phyloP scores from a whole-genome alignment of 2,329 filamentous ascomycete species.

The Trichoderma sp. region DNA sequence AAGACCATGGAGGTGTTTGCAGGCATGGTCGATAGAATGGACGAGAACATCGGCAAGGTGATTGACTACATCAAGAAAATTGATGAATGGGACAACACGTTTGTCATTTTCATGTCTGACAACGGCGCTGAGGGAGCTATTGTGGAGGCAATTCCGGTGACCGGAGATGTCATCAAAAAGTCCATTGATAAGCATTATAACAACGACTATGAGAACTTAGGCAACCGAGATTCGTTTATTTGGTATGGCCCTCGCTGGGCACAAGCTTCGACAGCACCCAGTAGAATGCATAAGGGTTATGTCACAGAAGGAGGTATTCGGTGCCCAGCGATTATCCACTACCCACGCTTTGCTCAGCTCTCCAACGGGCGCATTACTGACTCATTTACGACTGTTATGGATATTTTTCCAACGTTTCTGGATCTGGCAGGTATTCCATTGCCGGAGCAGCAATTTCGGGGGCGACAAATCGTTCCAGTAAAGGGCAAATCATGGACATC shows the following conservation, averaged over 20 bases:
- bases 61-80: conserved; percentile 56
- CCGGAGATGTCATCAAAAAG: conserved; percentile 49
- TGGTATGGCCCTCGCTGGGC: conserved; percentile 63
- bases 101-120: conserved; percentile 64
- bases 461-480: conserved; percentile 11
- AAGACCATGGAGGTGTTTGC: conserved; percentile 64
- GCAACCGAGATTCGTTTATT: conserved; percentile 57
- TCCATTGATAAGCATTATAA: conserved; percentile 56
- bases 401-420: conserved; percentile 12
- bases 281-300: conserved; percentile 41
- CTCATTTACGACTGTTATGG: conserved; percentile 17
- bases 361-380: background rate
- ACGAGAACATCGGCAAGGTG: conserved; percentile 60
- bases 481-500: conserved; percentile 15
- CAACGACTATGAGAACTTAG: conserved; percentile 53
- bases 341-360: background rate
- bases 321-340: conserved; percentile 12
- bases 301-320: conserved; percentile 51
- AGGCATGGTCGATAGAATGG: conserved; percentile 65
- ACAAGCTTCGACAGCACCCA: conserved; percentile 42
- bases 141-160: conserved; percentile 50
- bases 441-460: background rate
- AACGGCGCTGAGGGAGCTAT: conserved; percentile 63
- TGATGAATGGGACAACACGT: conserved; percentile 55
- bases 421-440: conserved; percentile 7